Base-by-base conservation (phyloP, 1,139 yeast genomes). In the Nakaseomyces delphensis region DNA sequence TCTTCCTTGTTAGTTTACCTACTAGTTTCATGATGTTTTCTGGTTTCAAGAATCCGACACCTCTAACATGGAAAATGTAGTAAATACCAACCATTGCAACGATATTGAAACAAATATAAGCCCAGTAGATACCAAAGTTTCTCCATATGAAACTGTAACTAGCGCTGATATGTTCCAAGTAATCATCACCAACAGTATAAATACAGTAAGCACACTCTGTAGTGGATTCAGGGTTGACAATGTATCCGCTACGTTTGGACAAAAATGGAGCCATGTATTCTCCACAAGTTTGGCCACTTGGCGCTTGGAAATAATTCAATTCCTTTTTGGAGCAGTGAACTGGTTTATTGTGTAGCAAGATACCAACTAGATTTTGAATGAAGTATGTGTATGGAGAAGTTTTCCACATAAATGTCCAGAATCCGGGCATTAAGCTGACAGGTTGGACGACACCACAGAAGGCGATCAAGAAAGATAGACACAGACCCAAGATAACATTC, bases 331-430 rank as follows among this genome's bases (percentile, higher is more conserved):
- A 56, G 60, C 94, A 83, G 14, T 53, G 54, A 11, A 83, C 80
- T 8, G 67, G 62, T 42, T 80, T 72, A 14, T 73, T 68, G 46
- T 80, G 83, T 25, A 80, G 61, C 45, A 79, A 47, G 9, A 68
- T 48, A 18, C 75, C 62, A 38, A 79, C 68, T 55, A 80, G 64
- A 33, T 78, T 79, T 43, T 77, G 78, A 42, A 82, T 71, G 51
- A 77, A 68, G 54, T 81, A 83, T 1, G 86, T 79, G 62, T 76
- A 74, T 19, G 91, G 91, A 5, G 83, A 76, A 2, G 73, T 73
- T 55, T 79, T 74, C 65, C 79, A 76, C 84, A 83, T 79, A 67
- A 83, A 85, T 2, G 68, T 71, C 80, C 81, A 82, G 65, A 83
- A 81, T 1, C 79, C 77, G n/a, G 83, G 83, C 73, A 79, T 71